A percentile compares a stretch with the other conserved stretches of the same genome.
phyloP scores from a whole-genome alignment of 495 filamentous ascomycete species.

The Glutinoglossum americanum region DNA sequence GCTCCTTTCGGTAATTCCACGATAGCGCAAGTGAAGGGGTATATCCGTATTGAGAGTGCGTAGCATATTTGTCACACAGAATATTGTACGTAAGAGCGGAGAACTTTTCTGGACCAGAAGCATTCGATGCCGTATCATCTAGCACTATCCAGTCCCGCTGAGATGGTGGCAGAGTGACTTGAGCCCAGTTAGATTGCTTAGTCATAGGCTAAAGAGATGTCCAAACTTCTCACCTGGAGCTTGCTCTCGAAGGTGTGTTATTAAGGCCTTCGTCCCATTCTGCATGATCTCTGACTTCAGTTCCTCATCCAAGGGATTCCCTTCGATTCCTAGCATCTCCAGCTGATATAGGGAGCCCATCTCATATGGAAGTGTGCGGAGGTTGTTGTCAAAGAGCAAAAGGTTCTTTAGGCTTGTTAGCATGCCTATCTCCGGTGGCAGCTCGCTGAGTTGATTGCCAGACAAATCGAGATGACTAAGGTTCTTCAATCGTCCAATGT shows the following conservation, averaged over 20 bases:
- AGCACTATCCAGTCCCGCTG: constrained; percentile 49
- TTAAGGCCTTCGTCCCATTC: constrained; percentile 64
- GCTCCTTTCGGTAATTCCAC: constrained; percentile 68
- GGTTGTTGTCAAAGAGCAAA: constrained; percentile 70
- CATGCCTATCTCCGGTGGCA: constrained; percentile 92
- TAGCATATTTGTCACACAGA: constrained; percentile 80
- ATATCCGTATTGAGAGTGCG: constrained; percentile 66
- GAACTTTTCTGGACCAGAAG: constrained; percentile 32
- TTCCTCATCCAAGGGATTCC: constrained; percentile 58
- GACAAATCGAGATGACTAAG: constrained; percentile 71
- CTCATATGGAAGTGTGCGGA: constrained; percentile 62
- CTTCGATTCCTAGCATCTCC: constrained; percentile 77
- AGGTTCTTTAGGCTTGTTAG: constrained; percentile 66
- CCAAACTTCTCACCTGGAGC: constrained; percentile 42
- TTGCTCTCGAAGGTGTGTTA: constrained; percentile 60
- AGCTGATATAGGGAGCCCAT: constrained; percentile 70
- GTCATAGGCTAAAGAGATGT: constrained; percentile 1
- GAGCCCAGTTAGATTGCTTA: constrained; percentile 4
- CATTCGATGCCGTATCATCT: constrained; percentile 27
- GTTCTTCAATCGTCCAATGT: constrained; percentile 59
- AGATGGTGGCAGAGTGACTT: constrained; percentile 52
- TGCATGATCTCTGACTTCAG: constrained; percentile 60
- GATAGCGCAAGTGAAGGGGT: constrained; percentile 52
- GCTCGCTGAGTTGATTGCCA: constrained; percentile 56
- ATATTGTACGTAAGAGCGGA: constrained; percentile 84